Conservation (phyloP, 495 filamentous ascomycete genomes). For the Podospora sp. region DNA sequence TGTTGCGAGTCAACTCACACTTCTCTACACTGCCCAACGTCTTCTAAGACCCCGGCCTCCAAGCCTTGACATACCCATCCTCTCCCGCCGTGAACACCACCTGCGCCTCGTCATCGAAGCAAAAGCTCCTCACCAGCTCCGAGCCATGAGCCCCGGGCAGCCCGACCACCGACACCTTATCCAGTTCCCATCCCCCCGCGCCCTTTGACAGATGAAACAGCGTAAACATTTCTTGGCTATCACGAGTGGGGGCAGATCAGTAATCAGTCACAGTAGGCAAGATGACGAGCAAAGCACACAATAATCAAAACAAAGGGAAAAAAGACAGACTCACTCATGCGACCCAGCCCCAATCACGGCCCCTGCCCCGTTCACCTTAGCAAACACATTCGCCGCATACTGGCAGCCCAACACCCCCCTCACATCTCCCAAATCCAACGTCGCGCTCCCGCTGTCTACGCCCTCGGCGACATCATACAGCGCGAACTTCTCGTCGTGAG, state of each 20-base stretch:
- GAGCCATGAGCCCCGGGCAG: conserved; percentile 78
- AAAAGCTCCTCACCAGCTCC: conserved; percentile 81
- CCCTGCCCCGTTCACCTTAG: conserved; percentile 55
- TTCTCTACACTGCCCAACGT: background rate
- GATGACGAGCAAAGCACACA: background rate
- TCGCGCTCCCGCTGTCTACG: conserved; percentile 56
- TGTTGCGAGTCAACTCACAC: background rate
- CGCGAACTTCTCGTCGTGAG: conserved; percentile 79
- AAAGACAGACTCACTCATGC: conserved; percentile 52
- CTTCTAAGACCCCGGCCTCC: conserved; percentile 44
- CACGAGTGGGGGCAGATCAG: conserved; percentile 10
- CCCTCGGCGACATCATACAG: conserved; percentile 67
- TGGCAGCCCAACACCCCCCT: conserved; percentile 71
- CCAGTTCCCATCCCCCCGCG: conserved; percentile 61
- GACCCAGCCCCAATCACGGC: conserved; percentile 64
- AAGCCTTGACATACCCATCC: conserved; percentile 73
- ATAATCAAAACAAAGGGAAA: conserved; percentile 12
- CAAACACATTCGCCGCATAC: conserved; percentile 76
- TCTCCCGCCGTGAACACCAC: conserved; percentile 78
- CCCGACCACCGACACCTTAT: conserved; percentile 61
- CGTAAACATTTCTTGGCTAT: conserved; percentile 66
- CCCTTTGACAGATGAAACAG: conserved; percentile 63
- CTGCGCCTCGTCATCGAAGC: conserved; percentile 69
- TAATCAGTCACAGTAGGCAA: background rate
- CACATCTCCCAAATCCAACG: conserved; percentile 74